phyloP scores from a whole-genome alignment of 768 basidiomycete species.

The Russula vinacea region DNA sequence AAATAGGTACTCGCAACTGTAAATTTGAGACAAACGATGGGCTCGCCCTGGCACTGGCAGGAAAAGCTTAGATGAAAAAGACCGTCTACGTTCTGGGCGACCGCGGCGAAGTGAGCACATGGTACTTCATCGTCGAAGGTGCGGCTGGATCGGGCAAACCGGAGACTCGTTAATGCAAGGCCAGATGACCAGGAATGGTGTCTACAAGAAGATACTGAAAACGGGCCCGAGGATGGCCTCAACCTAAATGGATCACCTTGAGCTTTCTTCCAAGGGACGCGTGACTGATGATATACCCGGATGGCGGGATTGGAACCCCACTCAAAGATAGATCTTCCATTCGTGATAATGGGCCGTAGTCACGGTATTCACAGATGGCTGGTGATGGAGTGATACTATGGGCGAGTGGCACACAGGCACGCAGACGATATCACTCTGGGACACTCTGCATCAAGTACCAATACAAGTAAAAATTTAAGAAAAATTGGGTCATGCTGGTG shows the following conservation, averaged over 20 bases:
- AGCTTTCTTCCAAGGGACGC: neutral
- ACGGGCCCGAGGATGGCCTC: constrained; percentile 18
- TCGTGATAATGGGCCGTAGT: neutral
- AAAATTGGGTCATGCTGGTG: neutral
- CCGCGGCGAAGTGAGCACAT: neutral
- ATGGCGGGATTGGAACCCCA: neutral
- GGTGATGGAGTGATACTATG: neutral
- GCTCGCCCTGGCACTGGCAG: neutral
- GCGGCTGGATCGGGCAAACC: neutral
- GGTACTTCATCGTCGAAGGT: constrained; percentile 6
- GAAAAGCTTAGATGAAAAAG: neutral
- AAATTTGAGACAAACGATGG: neutral
- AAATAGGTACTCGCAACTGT: constrained; percentile 3
- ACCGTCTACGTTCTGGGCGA: neutral
- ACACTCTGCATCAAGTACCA: neutral
- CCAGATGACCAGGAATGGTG: constrained; percentile 3
- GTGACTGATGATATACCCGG: neutral
- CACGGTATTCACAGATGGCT: neutral
- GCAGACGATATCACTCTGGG: too few relatives aligned
- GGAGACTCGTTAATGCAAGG: neutral
- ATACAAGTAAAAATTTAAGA: neutral
- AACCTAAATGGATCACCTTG: constrained; percentile 1
- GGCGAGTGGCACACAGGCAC: neutral
- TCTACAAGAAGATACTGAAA: constrained; percentile 3
- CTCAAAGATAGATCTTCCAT: constrained; percentile 6